A percentile compares a stretch with the other conserved stretches of the same genome.
These are phyloP conservation scores for Termitomyces sp. DNA, from an alignment of 768 basidiomycete species.

Conservation along the genomic window DNA sequence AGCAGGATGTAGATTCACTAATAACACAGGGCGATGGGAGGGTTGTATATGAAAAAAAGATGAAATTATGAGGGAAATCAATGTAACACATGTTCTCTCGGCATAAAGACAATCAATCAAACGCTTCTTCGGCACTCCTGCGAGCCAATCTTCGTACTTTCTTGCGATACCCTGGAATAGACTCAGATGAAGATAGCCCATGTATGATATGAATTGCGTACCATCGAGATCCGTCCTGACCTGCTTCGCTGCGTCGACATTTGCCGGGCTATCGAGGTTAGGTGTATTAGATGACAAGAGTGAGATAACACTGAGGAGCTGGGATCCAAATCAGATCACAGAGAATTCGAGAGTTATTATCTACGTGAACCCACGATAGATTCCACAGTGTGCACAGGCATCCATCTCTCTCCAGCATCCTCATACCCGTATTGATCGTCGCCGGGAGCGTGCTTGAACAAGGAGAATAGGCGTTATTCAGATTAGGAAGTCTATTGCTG, in stretches of 20 bases:
- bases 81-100: slow-evolving; percentile 1
- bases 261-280: slow-evolving; percentile 90
- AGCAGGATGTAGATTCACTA: slow-evolving; percentile 2
- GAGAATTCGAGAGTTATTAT: background rate
- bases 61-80: slow-evolving; percentile 2
- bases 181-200: slow-evolving; percentile 1
- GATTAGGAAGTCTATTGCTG: background rate
- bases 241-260: slow-evolving; percentile 93
- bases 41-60: slow-evolving; percentile 5
- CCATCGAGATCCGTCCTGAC: slow-evolving; percentile 60
- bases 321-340: slow-evolving; percentile 7
- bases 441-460: slow-evolving; percentile 80
- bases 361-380: slow-evolving; percentile 64
- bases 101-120: slow-evolving; percentile 40
- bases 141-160: slow-evolving; percentile 89
- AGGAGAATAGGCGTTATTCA: slow-evolving; percentile 2
- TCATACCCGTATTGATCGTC: slow-evolving; percentile 98
- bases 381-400: slow-evolving; percentile 96
- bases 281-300: slow-evolving; percentile 89
- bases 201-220: slow-evolving; percentile 23
- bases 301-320: slow-evolving; percentile 97
- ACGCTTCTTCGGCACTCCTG: slow-evolving; percentile 85
- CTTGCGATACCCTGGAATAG: slow-evolving; percentile 77
- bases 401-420: slow-evolving; percentile 94
- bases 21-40: slow-evolving; percentile 3